A percentile compares a stretch with the other conserved stretches of the same genome.
phyloP scores from a whole-genome alignment of 2,329 filamentous ascomycete genomes.

The Trichoderma hamatum region DNA sequence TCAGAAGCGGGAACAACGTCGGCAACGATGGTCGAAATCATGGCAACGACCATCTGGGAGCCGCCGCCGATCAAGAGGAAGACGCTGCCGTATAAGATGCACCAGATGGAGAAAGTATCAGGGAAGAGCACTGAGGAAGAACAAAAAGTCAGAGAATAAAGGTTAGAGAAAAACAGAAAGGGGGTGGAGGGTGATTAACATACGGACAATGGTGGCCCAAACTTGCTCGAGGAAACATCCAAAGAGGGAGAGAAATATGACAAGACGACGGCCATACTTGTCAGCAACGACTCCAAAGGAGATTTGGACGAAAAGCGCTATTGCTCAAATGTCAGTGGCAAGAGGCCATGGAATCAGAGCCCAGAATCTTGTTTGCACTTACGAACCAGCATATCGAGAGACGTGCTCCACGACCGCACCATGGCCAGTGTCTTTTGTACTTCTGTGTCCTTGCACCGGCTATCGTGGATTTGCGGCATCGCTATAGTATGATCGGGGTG shows the following conservation, averaged over 20 bases:
- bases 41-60: constrained; percentile 43
- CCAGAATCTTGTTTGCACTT: constrained; percentile 27
- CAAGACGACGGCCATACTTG: constrained; percentile 48
- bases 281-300: constrained; percentile 53
- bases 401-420: constrained; percentile 51
- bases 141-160: not conserved
- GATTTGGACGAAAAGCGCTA: constrained; percentile 48
- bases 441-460: constrained; percentile 51
- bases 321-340: not conserved
- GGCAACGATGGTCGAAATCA: constrained; percentile 51
- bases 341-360: not conserved
- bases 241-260: constrained; percentile 44
- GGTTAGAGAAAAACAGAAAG: not conserved
- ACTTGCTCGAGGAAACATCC: constrained; percentile 36
- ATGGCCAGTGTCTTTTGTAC: constrained; percentile 58
- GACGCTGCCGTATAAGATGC: constrained; percentile 39
- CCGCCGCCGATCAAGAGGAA: constrained; percentile 49
- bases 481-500: constrained; percentile 46
- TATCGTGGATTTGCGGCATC: constrained; percentile 40
- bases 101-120: constrained; percentile 46
- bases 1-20: constrained; percentile 46
- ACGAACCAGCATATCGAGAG: constrained; percentile 53
- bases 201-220: constrained; percentile 41
- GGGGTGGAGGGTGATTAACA: constrained; percentile 28
- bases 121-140: constrained; percentile 41